phyloP scores from a whole-genome alignment of 2,329 filamentous ascomycete genomes.

The Triangularia setosa region DNA sequence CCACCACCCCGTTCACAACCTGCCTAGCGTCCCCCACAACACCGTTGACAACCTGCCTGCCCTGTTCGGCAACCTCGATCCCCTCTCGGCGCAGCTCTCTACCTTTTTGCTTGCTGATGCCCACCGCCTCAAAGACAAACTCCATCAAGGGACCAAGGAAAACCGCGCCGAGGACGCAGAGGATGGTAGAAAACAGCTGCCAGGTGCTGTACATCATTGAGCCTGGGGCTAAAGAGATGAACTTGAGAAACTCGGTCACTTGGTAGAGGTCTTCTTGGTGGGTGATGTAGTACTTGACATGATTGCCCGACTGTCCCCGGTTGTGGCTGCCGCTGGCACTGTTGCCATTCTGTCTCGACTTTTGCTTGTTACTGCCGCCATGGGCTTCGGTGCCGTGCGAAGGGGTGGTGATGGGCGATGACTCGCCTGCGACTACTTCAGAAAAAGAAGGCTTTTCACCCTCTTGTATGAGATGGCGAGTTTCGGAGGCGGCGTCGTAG shows the following conservation, averaged over 20 bases:
- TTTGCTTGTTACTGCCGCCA: neutral
- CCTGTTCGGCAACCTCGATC: neutral
- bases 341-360: neutral
- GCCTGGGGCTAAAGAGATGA: conserved; percentile 60
- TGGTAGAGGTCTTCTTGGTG: conserved; percentile 82
- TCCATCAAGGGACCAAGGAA: conserved; percentile 18
- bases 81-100: neutral
- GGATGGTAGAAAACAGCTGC: conserved; percentile 54
- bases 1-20: neutral
- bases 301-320: neutral
- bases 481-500: conserved; percentile 4
- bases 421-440: conserved; percentile 11
- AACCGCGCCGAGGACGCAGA: conserved; percentile 60
- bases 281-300: conserved; percentile 62
- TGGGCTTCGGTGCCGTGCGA: conserved; percentile 6
- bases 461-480: neutral
- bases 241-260: conserved; percentile 69
- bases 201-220: conserved; percentile 42
- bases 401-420: neutral
- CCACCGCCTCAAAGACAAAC: neutral
- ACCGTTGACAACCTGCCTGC: neutral
- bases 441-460: conserved; percentile 17
- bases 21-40: neutral
- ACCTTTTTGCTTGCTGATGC: neutral
- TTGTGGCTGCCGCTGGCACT: neutral